These are phyloP conservation scores for Hymenoscyphus repandus DNA, from an alignment of 2,329 filamentous ascomycete species.

Conservation along the genomic window DNA sequence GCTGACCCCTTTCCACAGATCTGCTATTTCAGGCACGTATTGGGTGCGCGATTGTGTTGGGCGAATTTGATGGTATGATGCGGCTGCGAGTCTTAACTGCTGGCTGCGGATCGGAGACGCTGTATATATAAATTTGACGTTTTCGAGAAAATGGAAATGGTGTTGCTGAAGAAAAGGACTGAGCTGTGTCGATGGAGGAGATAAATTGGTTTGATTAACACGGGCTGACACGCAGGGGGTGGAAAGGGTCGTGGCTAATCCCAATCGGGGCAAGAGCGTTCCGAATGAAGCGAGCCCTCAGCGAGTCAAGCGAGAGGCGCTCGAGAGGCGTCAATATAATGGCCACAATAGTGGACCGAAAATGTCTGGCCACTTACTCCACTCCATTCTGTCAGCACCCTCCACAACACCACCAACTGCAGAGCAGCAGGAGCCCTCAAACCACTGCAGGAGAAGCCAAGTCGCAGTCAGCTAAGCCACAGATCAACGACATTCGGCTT, in stretches of 20 bases:
- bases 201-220: background rate
- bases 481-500: no score
- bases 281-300: no score
- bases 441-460: no score
- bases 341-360: background rate
- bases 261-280: background rate
- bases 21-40: background rate
- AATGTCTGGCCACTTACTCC: background rate
- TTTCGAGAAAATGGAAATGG: background rate
- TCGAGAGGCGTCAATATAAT: no score
- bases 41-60: no score
- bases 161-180: background rate
- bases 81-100: background rate
- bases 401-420: no score
- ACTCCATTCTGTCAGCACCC: no score
- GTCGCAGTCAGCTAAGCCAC: no score
- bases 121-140: background rate
- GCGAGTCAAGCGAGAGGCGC: no score
- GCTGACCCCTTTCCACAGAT: slow-evolving; percentile 4
- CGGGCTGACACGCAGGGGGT: background rate
- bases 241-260: background rate
- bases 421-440: no score
- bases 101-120: background rate
- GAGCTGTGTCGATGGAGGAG: slow-evolving; percentile 1
- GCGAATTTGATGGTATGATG: background rate